Evolutionary conservation across 208 protist genomes (phyloP), one percentile per base, ranked within the genome.

Genomic region (Lotmaria passim): DNA sequence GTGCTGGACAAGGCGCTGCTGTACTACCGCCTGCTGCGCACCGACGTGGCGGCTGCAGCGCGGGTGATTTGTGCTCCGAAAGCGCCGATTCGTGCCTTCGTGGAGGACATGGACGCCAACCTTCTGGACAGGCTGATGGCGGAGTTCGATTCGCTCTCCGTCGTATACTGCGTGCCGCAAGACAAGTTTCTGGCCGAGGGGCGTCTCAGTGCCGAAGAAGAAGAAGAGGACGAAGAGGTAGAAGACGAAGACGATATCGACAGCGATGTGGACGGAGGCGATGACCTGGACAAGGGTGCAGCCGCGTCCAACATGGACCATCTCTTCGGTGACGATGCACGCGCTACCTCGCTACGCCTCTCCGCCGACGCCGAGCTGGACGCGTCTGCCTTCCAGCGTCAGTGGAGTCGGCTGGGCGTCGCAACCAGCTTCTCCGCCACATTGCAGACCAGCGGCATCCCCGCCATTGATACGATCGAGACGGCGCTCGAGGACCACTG

Each of bases 91-190:
- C 68, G 36, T 19, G 44, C 65, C 38, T 95, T 95, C 67, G 74
- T 75, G 17, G 89, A 94, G 58, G 91, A 96, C 51, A 57, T 85
- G 38, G 81, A 84, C 61, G 39, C 74, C 10, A 78, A 82, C 34
- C 26, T 87, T n/a, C 55, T 81, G 19, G 93, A 97, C 69, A 80
- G 89, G 44, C 81, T 98, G 11, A 75, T 96, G 64, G 89, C 92
- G 56, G 96, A 97, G 66, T 97, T 98, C 63, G 90, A 97, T 72
- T 90, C 88, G 19, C 70, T 98, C 31, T 83, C 89, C 24, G 84
- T 98, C 15, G 58, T 98, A 17, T 97, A 92, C 79, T 74, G 81
- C 39, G 41, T 87, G 28, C 76, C 89, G 15, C 78, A 67, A 53
- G 75, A 86, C 4, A 74, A 68, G 34, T 88, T 88, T 55, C 15